These are phyloP conservation scores for Heliamphora exappendiculata DNA, from an alignment of 148 eudicot species.

Conservation along the genomic window DNA sequence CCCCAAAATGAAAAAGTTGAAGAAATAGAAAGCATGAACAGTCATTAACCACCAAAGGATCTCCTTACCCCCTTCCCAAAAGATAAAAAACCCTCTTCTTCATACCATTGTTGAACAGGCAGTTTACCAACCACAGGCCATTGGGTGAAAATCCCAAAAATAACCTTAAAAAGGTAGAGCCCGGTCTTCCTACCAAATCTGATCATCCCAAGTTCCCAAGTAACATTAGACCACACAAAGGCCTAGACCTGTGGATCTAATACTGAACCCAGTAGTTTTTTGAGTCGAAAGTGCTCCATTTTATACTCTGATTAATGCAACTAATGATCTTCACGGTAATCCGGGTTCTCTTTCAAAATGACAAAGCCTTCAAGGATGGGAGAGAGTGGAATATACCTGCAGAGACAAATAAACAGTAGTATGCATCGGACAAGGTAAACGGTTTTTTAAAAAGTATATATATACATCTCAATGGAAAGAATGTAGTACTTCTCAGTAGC, in stretches of 20 bases:
- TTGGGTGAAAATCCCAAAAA: background rate
- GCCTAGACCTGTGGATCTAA: background rate
- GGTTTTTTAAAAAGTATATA: too few relatives aligned
- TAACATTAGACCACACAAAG: background rate
- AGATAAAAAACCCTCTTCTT: too few relatives aligned
- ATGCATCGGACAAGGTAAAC: too few relatives aligned
- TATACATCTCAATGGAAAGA: background rate
- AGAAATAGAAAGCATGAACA: too few relatives aligned
- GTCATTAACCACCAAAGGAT: background rate
- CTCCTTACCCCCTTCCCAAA: background rate
- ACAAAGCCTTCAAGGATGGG: constrained; percentile 91
- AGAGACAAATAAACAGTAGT: constrained; percentile 4
- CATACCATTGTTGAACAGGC: background rate
- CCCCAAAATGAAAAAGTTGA: too few relatives aligned
- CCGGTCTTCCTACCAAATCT: background rate
- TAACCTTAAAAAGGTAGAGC: background rate
- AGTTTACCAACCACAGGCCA: background rate
- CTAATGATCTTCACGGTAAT: constrained; percentile 63
- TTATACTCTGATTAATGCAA: background rate
- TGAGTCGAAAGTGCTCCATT: background rate
- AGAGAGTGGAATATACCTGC: constrained; percentile 84
- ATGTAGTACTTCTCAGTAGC: constrained; percentile 81
- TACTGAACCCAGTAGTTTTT: background rate
- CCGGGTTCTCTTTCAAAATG: constrained; percentile 88
- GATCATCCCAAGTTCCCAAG: background rate